phyloP scores from a whole-genome alignment of 768 basidiomycete species.

The Psilocybe azurescens region DNA sequence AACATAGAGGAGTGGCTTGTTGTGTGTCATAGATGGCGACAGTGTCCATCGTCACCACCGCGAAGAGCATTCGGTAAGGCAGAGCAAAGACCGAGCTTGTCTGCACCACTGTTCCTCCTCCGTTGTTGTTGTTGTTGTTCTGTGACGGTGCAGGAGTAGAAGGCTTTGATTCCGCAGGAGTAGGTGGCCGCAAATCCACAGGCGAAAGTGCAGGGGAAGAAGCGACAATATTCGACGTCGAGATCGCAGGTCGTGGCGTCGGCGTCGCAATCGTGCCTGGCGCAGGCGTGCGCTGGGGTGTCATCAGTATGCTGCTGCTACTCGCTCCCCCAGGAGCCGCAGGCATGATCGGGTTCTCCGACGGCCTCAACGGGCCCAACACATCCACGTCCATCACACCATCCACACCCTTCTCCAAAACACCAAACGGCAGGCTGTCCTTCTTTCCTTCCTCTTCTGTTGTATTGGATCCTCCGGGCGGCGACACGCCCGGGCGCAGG shows the following conservation, averaged over 20 bases:
- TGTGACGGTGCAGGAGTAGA: slow-evolving; percentile 48
- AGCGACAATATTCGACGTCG: slow-evolving; percentile 26
- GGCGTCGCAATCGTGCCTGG: slow-evolving; percentile 49
- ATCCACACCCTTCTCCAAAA: slow-evolving; percentile 71
- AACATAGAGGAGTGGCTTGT: slow-evolving; percentile 88
- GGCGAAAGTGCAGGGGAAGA: slow-evolving; percentile 62
- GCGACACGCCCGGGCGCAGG: slow-evolving; percentile 64
- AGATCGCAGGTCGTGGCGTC: slow-evolving; percentile 46
- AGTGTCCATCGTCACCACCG: slow-evolving; percentile 96
- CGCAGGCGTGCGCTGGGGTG: slow-evolving; percentile 39
- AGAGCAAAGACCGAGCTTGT: slow-evolving; percentile 82
- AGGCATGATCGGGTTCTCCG: slow-evolving; percentile 13
- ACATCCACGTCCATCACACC: slow-evolving; percentile 67
- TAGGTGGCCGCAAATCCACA: slow-evolving; percentile 59
- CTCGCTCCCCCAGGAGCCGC: slow-evolving; percentile 10
- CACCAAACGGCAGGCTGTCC: slow-evolving; percentile 45
- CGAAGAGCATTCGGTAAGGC: slow-evolving; percentile 93
- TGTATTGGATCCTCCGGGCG: slow-evolving; percentile 37
- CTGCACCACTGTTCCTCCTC: slow-evolving; percentile 9
- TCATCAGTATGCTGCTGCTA: slow-evolving; percentile 24
- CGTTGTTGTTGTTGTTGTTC: slow-evolving; percentile 13
- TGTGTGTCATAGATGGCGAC: slow-evolving; percentile 97
- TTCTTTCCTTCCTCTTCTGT: slow-evolving; percentile 34
- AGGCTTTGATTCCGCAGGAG: slow-evolving; percentile 64
- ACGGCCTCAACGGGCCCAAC: slow-evolving; percentile 40